These are phyloP conservation scores for Amanita exitialis DNA, from an alignment of 768 basidiomycete genomes.

Conservation along the genomic window DNA sequence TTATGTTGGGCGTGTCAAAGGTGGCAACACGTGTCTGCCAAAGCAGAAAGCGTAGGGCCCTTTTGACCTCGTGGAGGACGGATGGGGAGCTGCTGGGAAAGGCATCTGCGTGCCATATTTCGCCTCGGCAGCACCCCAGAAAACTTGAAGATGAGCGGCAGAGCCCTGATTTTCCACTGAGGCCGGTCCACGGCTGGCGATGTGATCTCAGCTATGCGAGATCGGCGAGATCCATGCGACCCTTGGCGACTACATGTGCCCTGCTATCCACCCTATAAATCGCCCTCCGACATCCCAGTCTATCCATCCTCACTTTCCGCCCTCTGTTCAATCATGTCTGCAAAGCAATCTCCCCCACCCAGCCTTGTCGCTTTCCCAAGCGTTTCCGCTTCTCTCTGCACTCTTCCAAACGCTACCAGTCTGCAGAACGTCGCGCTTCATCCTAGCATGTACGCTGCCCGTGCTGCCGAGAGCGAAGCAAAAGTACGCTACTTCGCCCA, in stretches of 20 bases:
- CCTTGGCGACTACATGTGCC: background rate
- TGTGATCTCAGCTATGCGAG: background rate
- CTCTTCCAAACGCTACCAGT: constrained; percentile 64
- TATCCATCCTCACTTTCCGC: constrained; percentile 9
- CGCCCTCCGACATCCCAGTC: constrained; percentile 9
- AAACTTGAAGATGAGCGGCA: background rate
- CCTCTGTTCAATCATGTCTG: constrained; percentile 9
- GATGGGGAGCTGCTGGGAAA: background rate
- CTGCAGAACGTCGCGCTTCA: constrained; percentile 58
- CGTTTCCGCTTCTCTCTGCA: constrained; percentile 56
- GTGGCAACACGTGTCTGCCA: background rate
- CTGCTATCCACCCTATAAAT: background rate
- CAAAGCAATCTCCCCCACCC: constrained; percentile 22
- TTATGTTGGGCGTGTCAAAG: too few relatives aligned
- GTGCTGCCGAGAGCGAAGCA: constrained; percentile 64
- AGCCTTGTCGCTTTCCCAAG: constrained; percentile 67
- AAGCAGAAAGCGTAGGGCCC: too few relatives aligned
- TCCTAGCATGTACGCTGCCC: constrained; percentile 58
- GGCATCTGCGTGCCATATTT: too few relatives aligned
- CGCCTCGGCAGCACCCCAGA: constrained; percentile 1
- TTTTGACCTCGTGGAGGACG: background rate
- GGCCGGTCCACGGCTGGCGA: background rate
- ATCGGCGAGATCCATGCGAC: background rate
- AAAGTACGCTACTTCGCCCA: constrained; percentile 36
- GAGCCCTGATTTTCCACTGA: constrained; percentile 1